These are phyloP conservation scores for Clarireedia monteithiana DNA, from an alignment of 2,329 filamentous ascomycete genomes.

Conservation along the genomic window DNA sequence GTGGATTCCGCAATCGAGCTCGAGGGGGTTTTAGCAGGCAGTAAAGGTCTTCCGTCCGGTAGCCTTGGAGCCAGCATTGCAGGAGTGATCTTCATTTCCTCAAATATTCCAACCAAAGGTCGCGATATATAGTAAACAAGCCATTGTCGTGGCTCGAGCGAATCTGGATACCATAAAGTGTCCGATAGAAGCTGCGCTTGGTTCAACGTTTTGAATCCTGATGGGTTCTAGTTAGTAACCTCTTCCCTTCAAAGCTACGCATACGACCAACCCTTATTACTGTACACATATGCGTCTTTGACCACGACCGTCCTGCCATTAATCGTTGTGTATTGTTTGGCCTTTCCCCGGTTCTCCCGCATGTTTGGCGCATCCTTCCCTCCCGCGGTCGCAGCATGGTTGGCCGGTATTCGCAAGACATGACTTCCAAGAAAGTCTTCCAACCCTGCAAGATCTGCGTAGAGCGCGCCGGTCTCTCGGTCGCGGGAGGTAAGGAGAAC, in stretches of 20 bases:
- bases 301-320: conserved; percentile 92
- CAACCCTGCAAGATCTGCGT: conserved; percentile 73
- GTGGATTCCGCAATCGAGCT: conserved; percentile 13
- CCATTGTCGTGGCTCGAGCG: conserved; percentile 87
- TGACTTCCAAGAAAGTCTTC: conserved; percentile 97
- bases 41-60: conserved; percentile 23
- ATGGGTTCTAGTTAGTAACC: not conserved
- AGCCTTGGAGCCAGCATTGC: conserved; percentile 49
- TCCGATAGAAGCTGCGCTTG: conserved; percentile 85
- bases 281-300: conserved; percentile 88
- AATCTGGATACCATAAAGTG: conserved; percentile 79
- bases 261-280: conserved; percentile 71
- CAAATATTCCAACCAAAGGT: conserved; percentile 76
- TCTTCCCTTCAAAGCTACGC: not conserved
- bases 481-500: conserved; percentile 83
- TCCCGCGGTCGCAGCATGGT: conserved; percentile 40
- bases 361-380: conserved; percentile 57
- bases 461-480: conserved; percentile 68
- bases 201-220: conserved; percentile 84
- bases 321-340: conserved; percentile 85
- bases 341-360: conserved; percentile 83
- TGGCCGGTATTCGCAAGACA: conserved; percentile 74
- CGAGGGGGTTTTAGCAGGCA: conserved; percentile 14
- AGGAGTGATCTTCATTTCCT: conserved; percentile 63
- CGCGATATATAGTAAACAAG: conserved; percentile 92